These are phyloP conservation scores for Porogramme epimiltina DNA, from an alignment of 1,284 basidiomycete genomes.

Conservation along the genomic window DNA sequence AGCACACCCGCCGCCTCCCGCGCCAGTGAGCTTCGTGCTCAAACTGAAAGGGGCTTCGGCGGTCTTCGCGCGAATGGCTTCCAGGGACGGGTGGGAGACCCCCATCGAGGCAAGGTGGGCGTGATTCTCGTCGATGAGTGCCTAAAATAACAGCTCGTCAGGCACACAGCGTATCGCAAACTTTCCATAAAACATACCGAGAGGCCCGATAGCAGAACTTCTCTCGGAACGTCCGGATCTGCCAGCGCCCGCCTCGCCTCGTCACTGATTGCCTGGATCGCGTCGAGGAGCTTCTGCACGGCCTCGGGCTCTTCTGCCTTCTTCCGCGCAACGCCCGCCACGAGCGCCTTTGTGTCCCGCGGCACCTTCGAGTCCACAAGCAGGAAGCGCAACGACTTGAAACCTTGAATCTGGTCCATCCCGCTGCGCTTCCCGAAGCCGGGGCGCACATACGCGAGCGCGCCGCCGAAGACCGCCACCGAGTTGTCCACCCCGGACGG, in stretches of 20 bases:
- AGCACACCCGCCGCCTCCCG: conserved; percentile 98
- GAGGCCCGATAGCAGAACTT: conserved; percentile 58
- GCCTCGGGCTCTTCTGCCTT: conserved; percentile 77
- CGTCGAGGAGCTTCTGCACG: conserved; percentile 72
- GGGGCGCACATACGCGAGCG: conserved; percentile 86
- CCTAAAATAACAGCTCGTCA: conserved; percentile 39
- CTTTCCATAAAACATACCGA: conserved; percentile 41
- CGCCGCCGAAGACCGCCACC: conserved; percentile 92
- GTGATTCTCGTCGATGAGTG: conserved; percentile 90
- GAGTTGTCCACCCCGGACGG: conserved; percentile 98
- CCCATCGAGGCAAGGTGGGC: conserved; percentile 82
- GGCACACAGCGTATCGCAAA: conserved; percentile 15
- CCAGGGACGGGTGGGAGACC: conserved; percentile 91
- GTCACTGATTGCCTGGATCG: conserved; percentile 83
- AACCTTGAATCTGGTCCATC: conserved; percentile 84
- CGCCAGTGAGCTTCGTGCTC: conserved; percentile 96
- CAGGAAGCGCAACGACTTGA: conserved; percentile 77
- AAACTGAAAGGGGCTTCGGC: conserved; percentile 65
- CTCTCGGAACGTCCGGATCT: conserved; percentile 70
- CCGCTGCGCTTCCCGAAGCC: conserved; percentile 77
- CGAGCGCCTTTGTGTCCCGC: conserved; percentile 92
- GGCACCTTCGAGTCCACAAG: conserved; percentile 93
- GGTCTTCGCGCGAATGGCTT: conserved; percentile 79
- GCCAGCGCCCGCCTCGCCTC: conserved; percentile 78
- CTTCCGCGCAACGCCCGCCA: conserved; percentile 83